Evolutionary conservation across 1,139 yeast species (phyloP).

Genomic region (Sugiyamaella sp.): DNA sequence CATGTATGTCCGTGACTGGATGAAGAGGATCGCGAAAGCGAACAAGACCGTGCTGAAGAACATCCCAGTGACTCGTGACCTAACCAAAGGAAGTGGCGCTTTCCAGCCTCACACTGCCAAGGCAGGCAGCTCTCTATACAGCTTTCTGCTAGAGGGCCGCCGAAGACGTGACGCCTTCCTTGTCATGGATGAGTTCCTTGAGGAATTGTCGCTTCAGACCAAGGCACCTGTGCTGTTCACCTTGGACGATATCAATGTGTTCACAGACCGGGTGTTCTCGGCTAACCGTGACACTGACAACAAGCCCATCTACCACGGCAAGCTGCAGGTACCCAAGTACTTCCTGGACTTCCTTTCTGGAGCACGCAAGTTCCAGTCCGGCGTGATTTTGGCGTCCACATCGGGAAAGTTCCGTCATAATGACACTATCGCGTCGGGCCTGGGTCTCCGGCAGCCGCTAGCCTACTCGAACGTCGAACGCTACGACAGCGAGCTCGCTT

Average conservation of each 20-base stretch:
- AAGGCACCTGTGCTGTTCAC: slow-evolving; percentile 65
- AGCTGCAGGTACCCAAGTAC: slow-evolving; percentile 68
- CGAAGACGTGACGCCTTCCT: slow-evolving; percentile 44
- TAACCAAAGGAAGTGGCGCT: slow-evolving; percentile 33
- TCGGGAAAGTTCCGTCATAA: slow-evolving; percentile 50
- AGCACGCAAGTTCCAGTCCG: slow-evolving; percentile 49
- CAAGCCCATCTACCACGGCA: slow-evolving; percentile 59
- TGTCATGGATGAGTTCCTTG: slow-evolving; percentile 56
- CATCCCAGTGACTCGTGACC: slow-evolving; percentile 39
- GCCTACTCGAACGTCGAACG: slow-evolving; percentile 52
- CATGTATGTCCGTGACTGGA: slow-evolving; percentile 67
- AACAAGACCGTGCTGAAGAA: slow-evolving; percentile 56
- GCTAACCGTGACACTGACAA: slow-evolving; percentile 63
- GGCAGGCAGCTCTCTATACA: slow-evolving; percentile 50
- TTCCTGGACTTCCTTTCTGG: slow-evolving; percentile 64
- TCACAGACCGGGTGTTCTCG: slow-evolving; percentile 59
- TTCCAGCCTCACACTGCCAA: slow-evolving; percentile 43
- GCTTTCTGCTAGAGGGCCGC: slow-evolving; percentile 46
- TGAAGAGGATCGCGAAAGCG: slow-evolving; percentile 58
- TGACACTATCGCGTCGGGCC: slow-evolving; percentile 62
- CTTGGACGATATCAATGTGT: slow-evolving; percentile 73
- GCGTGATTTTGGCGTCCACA: slow-evolving; percentile 70
- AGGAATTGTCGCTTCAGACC: slow-evolving; percentile 54
- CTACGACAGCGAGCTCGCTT: slow-evolving; percentile 61
- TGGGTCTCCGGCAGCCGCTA: slow-evolving; percentile 57